Base-by-base conservation (phyloP, 495 filamentous ascomycete species). In the Parachaetomium inaequale region DNA sequence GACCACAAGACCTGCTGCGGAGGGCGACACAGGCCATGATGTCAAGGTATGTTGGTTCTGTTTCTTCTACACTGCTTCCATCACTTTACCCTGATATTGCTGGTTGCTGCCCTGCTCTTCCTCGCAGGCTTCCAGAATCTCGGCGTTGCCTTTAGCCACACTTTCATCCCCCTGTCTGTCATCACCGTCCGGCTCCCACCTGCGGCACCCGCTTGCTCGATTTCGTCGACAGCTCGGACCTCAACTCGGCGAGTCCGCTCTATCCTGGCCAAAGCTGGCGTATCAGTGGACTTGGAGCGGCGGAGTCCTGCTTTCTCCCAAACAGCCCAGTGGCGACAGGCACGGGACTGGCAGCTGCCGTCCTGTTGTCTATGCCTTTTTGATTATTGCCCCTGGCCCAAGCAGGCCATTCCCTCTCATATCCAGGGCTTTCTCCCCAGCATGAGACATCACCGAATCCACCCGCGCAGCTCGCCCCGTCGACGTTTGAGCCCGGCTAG, bases 21-120 rank as follows among this genome's bases (percentile, higher is more conserved):
- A 76, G 80, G 68, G 82, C 82, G 55, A 84, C 82, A 40, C 80
- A 83, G 63, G 77, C 78, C 61, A 79, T 84, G 79, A 83, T 84
- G 79, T 79, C 79, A 76, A 84, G 74, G 82, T 84, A 81, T 67
- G 78, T 78, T 31, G 54, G 60, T 3, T n/a, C 28, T 31, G 57
- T 55, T 63, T 58, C 42, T 55, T 61, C 62, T 40, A n/a, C 38
- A 28, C 46, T 49, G 46, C 26, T 62, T 64, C 57, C 53, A 56
- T 49, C 53, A 63, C 51, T 69, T 72, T 66, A 68, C 52, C 62
- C 63, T 46, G 43, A 47, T 17, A 26, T 49, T 49, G 19, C 42
- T 7, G 17, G 26, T 42, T 63, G 63, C 67, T 66, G 46, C 62
- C 47, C 19, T 25, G 52, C 25, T 42, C 55, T 68, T 70, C 61